Conservation (phyloP, 352 stramenopile species). For the Elongisporangium prolatum region DNA sequence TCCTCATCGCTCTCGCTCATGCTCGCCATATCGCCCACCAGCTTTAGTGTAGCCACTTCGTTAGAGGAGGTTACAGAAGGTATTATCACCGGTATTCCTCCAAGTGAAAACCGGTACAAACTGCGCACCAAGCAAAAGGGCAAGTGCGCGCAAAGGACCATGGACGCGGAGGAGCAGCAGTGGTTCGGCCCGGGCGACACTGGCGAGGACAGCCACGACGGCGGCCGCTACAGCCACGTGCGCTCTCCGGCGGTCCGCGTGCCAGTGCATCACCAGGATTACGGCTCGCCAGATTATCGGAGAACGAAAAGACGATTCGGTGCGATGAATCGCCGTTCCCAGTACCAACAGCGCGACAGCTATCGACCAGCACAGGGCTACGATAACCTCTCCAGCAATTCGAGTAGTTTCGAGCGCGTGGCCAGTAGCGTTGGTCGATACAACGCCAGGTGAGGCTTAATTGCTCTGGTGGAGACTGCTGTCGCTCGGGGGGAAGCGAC, state of each 20-base stretch:
- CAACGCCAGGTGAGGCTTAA: neutral
- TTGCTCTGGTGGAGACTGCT: neutral
- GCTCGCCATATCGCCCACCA: too few species aligned
- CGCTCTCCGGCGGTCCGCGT: neutral
- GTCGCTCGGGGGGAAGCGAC: neutral
- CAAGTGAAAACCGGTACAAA: neutral
- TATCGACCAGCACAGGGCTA: neutral
- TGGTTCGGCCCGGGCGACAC: neutral
- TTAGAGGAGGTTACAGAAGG: neutral
- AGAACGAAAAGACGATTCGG: neutral
- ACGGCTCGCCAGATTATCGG: neutral
- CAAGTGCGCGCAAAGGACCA: neutral
- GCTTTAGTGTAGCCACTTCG: neutral
- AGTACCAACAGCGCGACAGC: neutral
- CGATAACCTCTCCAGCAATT: neutral
- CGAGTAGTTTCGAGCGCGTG: neutral
- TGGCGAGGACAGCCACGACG: neutral
- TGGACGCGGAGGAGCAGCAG: neutral
- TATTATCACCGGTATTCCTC: neutral
- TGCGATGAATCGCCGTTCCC: neutral
- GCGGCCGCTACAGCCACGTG: neutral
- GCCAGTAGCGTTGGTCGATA: neutral
- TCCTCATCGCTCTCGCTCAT: constrained; percentile 50
- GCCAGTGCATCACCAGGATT: neutral
- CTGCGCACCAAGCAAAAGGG: neutral